Percentiles rank a stretch among this genome's conserved stretches.
Conservation (phyloP, 768 basidiomycete species). For the Mycena filopes region DNA sequence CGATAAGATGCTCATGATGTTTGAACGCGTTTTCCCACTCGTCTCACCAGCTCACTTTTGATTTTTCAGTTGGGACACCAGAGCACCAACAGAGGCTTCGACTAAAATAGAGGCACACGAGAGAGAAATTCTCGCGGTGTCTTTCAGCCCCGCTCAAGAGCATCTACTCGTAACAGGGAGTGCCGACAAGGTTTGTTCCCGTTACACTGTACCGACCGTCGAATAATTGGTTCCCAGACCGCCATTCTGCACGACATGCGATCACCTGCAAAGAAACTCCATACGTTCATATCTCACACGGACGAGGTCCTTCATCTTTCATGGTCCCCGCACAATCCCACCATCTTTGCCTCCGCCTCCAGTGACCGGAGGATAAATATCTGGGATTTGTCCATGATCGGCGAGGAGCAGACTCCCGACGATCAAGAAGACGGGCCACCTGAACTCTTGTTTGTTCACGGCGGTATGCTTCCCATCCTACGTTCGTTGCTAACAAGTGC, state of each 20-base stretch:
- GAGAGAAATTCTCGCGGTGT: constrained; percentile 89
- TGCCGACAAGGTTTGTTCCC: constrained; percentile 80
- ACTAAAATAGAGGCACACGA: constrained; percentile 87
- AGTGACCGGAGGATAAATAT: constrained; percentile 93
- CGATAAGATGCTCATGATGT: constrained; percentile 95
- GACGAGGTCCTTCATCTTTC: constrained; percentile 94
- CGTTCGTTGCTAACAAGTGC: constrained; percentile 16
- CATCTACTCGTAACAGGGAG: constrained; percentile 91
- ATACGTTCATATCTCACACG: constrained; percentile 92
- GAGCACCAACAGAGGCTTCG: constrained; percentile 74
- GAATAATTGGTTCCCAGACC: constrained; percentile 62
- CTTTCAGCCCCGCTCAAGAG: constrained; percentile 86
- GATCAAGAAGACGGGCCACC: constrained; percentile 99
- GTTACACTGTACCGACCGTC: background rate
- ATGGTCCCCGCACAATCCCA: constrained; percentile 95
- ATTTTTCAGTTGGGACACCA: constrained; percentile 86
- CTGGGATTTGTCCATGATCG: constrained; percentile 94
- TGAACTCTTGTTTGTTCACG: constrained; percentile 95
- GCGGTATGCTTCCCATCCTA: constrained; percentile 66
- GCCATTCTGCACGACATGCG: constrained; percentile 90
- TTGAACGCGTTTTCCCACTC: constrained; percentile 42
- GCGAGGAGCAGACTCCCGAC: constrained; percentile 96
- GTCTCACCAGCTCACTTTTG: background rate
- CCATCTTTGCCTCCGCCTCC: constrained; percentile 94
- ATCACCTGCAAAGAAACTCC: constrained; percentile 76